Conservation (phyloP, 352 stramenopile genomes). For the Peronospora belbahrii region DNA sequence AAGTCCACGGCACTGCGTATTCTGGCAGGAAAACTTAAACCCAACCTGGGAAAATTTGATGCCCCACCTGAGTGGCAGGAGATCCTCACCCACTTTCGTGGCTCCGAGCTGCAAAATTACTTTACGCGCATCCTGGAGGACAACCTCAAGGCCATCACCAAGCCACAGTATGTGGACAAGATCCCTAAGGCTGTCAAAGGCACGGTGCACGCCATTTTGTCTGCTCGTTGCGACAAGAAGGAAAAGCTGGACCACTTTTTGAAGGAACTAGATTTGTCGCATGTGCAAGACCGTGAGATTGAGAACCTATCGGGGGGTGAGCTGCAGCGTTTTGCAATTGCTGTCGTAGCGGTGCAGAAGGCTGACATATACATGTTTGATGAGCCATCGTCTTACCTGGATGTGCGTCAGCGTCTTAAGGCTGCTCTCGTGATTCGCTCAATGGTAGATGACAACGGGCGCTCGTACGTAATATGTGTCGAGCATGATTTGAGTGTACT, state of each 20-base stretch:
- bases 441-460: conserved; percentile 86
- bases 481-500: conserved; percentile 99
- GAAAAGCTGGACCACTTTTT: conserved; percentile 76
- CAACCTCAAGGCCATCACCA: conserved; percentile 99
- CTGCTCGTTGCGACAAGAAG: conserved; percentile 88
- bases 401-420: conserved; percentile 98
- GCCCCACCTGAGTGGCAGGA: conserved; percentile 98
- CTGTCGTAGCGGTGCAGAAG: conserved; percentile 91
- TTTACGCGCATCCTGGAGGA: conserved; percentile 99
- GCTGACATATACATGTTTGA: conserved; percentile 99
- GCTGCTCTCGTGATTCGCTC: conserved; percentile 96
- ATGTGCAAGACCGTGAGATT: conserved; percentile 96
- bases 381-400: conserved; percentile 98
- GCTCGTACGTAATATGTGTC: conserved; percentile 97
- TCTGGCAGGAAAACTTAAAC: conserved; percentile 98
- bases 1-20: conserved; percentile 99
- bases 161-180: conserved; percentile 99
- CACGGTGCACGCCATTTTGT: conserved; percentile 91
- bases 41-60: conserved; percentile 96
- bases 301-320: conserved; percentile 95
- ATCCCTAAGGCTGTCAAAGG: conserved; percentile 96
- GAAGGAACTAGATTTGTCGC: conserved; percentile 93
- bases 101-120: conserved; percentile 98
- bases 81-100: conserved; percentile 98
- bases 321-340: conserved; percentile 99